Percentiles rank a stretch among this genome's conserved stretches.
Evolutionary conservation across 1,139 yeast genomes (phyloP).

Genomic region (Hyphopichia pseudoburtonii): DNA sequence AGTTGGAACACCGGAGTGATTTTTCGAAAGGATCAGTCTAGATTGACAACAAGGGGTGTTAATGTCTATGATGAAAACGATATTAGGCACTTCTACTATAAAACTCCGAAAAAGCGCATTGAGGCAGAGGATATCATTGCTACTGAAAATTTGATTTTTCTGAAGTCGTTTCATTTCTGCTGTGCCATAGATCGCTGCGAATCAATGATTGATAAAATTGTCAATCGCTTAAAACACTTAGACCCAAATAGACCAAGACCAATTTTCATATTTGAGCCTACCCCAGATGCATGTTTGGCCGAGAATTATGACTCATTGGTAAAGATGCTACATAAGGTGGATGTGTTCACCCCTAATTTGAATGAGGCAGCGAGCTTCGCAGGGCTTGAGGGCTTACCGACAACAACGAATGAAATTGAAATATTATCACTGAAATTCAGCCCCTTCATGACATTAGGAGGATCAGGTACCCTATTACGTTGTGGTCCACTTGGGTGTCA

Average conservation of each 20-base stretch:
- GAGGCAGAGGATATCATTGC: slow-evolving; percentile 56
- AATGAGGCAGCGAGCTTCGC: slow-evolving; percentile 62
- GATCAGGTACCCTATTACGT: slow-evolving; percentile 58
- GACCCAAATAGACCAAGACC: slow-evolving; percentile 14
- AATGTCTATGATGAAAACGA: slow-evolving; percentile 69
- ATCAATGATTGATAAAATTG: slow-evolving; percentile 41
- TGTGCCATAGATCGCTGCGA: slow-evolving; percentile 67
- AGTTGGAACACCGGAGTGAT: slow-evolving; percentile 64
- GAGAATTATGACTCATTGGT: slow-evolving; percentile 44
- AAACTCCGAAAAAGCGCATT: slow-evolving; percentile 64
- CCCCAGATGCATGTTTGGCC: slow-evolving; percentile 69
- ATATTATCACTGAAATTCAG: slow-evolving; percentile 43
- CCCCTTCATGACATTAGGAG: slow-evolving; percentile 32
- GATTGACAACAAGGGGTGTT: slow-evolving; percentile 80
- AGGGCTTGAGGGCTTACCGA: slow-evolving; percentile 12
- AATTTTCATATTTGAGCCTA: slow-evolving; percentile 75
- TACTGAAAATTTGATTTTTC: slow-evolving; percentile 31
- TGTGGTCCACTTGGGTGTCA: slow-evolving; percentile 73
- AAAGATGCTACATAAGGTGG: slow-evolving; percentile 46
- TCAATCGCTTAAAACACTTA: slow-evolving; percentile 6
- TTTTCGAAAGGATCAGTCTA: slow-evolving; percentile 47
- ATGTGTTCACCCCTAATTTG: slow-evolving; percentile 78
- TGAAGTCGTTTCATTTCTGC: slow-evolving; percentile 66
- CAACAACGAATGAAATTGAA: slow-evolving; percentile 19
- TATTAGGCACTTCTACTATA: slow-evolving; percentile 45